Base-by-base conservation (phyloP, 2,329 filamentous ascomycete genomes). In the Biscogniauxia sp. region DNA sequence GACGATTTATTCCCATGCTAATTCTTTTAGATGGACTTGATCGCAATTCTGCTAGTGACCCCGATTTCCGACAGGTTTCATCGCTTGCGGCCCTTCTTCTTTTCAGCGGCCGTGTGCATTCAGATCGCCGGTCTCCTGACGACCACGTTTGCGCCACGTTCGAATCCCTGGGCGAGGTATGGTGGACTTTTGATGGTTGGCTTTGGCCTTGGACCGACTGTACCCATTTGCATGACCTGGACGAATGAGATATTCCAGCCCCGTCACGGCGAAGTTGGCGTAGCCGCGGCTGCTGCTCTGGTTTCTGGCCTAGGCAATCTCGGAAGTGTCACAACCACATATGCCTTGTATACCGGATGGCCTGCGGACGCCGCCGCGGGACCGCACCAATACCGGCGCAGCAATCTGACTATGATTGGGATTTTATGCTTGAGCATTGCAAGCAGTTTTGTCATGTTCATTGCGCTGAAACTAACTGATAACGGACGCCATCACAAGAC, bases 171-270 rank as follows among this genome's bases (percentile, higher is more conserved):
- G 92, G 88, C 91, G 1, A 87, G 92, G 51, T 97, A 97, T 72
- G 91, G 90, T 54, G 93, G 93, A 3, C 84, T 97, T n/a, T 79
- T 97, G 55, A 88, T 97, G 77, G 89, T 97, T 41, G 93, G 93
- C 4, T 96, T 96, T 70, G 93, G 93, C 0, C 87, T 97, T 1
- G 93, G 93, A 1, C 93, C 93, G 3, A 96, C 93, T 0, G 92
- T 96, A 0, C 93, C 93, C 11, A 94, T 94, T 70, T 94, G 91
- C 74, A 97, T 97, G 93, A 89, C 92, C 41, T 96, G 93, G 93
- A 92, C 91, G 32, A 91, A 88, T 64, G 91, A 96, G 76, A 89
- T 96, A 71, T 97, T 97, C 80, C 92, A 96, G 77, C 84, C 85
- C 32, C 89, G 93, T 13, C 93, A 97, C 71, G 92, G 93, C 53